Evolutionary conservation across 257 asterid genomes (phyloP).

Genomic region (Rubia yunnanensis): DNA sequence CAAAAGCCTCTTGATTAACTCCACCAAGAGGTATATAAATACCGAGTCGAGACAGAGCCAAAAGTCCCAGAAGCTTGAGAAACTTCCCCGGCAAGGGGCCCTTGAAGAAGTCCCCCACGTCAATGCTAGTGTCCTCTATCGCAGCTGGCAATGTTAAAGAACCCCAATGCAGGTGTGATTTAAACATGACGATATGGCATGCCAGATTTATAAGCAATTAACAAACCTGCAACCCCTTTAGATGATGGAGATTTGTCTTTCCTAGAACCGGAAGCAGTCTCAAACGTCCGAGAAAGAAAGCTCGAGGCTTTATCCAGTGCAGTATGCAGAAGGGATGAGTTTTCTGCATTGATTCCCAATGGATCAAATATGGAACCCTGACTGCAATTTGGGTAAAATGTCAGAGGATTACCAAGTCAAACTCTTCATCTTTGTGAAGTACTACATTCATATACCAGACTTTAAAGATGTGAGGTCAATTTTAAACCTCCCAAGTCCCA

Average conservation of each 20-base stretch:
- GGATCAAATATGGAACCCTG: constrained; percentile 64
- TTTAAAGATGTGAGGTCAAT: not conserved
- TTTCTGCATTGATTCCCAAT: constrained; percentile 55
- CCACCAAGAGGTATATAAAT: constrained; percentile 97
- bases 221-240: constrained; percentile 84
- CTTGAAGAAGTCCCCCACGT: constrained; percentile 92
- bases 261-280: constrained; percentile 59
- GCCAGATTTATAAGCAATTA: constrained; percentile 5
- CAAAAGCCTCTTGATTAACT: constrained; percentile 85
- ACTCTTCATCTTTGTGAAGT: not conserved
- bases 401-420: not conserved
- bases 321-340: constrained; percentile 31
- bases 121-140: constrained; percentile 94
- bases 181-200: constrained; percentile 14
- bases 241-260: constrained; percentile 63
- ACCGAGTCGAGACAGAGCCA: constrained; percentile 89
- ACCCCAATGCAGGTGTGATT: too few species aligned
- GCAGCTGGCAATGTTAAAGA: constrained; percentile 76
- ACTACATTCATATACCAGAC: not conserved
- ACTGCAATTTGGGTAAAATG: constrained; percentile 22
- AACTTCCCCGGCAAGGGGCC: constrained; percentile 96
- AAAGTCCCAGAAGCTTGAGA: constrained; percentile 79
- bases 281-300: constrained; percentile 42
- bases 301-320: constrained; percentile 42
- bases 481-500: not conserved